Conservation (phyloP, 108 stramenopile genomes). For the Cyclotella kingstonii region DNA sequence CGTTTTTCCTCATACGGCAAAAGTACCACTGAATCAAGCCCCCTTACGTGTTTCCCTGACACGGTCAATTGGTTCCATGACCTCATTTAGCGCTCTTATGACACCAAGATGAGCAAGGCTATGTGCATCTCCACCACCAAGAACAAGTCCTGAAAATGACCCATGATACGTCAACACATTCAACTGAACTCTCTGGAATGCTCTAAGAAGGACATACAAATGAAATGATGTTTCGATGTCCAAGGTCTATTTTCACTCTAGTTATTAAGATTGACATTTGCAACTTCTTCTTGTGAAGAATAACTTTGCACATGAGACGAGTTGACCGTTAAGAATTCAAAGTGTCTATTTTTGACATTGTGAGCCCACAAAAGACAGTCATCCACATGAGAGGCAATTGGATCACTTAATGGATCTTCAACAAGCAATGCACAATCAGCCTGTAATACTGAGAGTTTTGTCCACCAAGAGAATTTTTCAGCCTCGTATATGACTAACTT, state of each 20-base stretch:
- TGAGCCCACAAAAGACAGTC: constrained; percentile 44
- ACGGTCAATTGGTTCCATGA: constrained; percentile 45
- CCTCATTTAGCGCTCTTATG: constrained; percentile 49
- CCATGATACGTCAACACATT: constrained; percentile 49
- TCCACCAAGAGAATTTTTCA: constrained; percentile 58
- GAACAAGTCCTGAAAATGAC: constrained; percentile 48
- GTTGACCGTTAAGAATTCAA: constrained; percentile 48
- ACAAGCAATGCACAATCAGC: constrained; percentile 52
- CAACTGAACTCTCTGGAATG: constrained; percentile 47
- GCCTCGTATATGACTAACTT: constrained; percentile 51
- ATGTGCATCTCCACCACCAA: constrained; percentile 58
- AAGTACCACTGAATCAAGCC: constrained; percentile 42
- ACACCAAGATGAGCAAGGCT: constrained; percentile 61
- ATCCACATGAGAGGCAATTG: constrained; percentile 31
- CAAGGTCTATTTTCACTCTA: constrained; percentile 52
- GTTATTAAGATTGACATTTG: constrained; percentile 47
- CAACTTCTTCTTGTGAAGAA: constrained; percentile 14
- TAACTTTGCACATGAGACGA: constrained; percentile 7
- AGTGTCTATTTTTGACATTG: constrained; percentile 34
- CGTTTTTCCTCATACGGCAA: no score
- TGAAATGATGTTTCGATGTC: constrained; percentile 51
- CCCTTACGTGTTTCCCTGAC: constrained; percentile 61
- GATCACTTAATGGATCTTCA: constrained; percentile 40
- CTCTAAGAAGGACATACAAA: constrained; percentile 31
- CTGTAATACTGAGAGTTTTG: constrained; percentile 45